Conservation (phyloP, 2,329 filamentous ascomycete genomes). For the Botryotinia calthae region DNA sequence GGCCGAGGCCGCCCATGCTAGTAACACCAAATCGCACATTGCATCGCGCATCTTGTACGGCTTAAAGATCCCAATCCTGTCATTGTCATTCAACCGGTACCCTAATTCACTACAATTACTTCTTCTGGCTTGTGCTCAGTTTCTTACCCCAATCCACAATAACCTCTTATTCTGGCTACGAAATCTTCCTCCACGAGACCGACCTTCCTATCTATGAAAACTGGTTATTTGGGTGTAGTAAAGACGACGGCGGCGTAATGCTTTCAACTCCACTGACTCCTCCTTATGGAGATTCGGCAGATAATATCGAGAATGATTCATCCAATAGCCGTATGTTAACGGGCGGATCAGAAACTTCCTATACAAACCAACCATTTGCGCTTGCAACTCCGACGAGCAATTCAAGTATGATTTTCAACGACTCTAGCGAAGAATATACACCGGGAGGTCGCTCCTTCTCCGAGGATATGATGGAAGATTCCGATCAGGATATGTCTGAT, state of each 20-base stretch:
- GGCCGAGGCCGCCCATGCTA: slow-evolving; percentile 15
- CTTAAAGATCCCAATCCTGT: slow-evolving; percentile 6
- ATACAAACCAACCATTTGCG: slow-evolving; percentile 1
- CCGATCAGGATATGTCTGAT: slow-evolving; percentile 37
- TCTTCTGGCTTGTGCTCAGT: background rate
- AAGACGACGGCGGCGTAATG: slow-evolving; percentile 29
- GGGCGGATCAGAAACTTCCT: slow-evolving; percentile 4
- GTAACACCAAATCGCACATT: slow-evolving; percentile 18
- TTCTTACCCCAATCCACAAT: background rate
- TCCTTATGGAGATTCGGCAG: slow-evolving; percentile 29
- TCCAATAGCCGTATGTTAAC: slow-evolving; percentile 22
- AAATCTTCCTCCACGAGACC: background rate
- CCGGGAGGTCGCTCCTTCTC: slow-evolving; percentile 22
- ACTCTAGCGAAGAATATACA: slow-evolving; percentile 22
- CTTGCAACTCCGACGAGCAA: slow-evolving; percentile 26
- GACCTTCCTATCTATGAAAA: slow-evolving; percentile 20
- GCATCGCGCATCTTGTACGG: slow-evolving; percentile 20
- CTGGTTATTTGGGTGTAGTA: slow-evolving; percentile 24
- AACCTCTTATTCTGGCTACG: background rate
- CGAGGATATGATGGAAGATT: slow-evolving; percentile 25
- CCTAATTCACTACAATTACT: slow-evolving; percentile 5
- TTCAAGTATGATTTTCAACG: slow-evolving; percentile 25
- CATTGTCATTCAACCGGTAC: slow-evolving; percentile 4
- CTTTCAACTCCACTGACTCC: slow-evolving; percentile 31
- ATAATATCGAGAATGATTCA: slow-evolving; percentile 21